Base-by-base conservation (phyloP, 176 grass and related monocot genomes). In the Aegilops sharonensis region DNA sequence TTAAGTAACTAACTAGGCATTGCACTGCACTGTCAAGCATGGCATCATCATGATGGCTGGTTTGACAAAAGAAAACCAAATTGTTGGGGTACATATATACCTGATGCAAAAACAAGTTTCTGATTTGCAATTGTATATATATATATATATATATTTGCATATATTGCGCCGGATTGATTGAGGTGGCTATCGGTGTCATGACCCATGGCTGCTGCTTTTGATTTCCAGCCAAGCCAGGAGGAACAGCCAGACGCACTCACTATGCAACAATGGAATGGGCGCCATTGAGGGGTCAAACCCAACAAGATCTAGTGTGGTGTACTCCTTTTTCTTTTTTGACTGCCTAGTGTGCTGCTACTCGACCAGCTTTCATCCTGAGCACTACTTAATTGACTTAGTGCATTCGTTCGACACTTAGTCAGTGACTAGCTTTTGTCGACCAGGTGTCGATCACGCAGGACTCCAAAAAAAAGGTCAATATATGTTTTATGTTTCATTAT, bases 281-380 rank as follows among this genome's bases (percentile, higher is more conserved):
- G 68, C 70, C 40, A 75, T 48, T 48, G 72, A 43, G 42, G 72
- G 27, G 72, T 75, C 72, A 75, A 75, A 75, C 40, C 72, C 72
- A 75, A 75, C 72, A 75, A 75, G 47, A 23, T 75, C 40, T 75
- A 47, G 70, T 73, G 70, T 24, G 24, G 69, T 72, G 37, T 23
- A 43, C 39, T 25, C 48, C 48, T 52, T 52, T 5, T 6, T 6
- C n/a, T 12, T 71, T 72, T 42, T 39, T 64, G 62, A 64, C 62
- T 29, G 62, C 11, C n/a, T 64, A 64, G 61, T 64, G 62, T 29
- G 12, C 40, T n/a, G 23, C 69, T 42, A 39, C 21, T 11, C 7
- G 36, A 39, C 36, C 36, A 39, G 36, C 36, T 39, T 39, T 39
- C 36, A 39, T 39, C 36, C 36, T 39, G 7, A 42, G 9, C 9